A percentile compares a stretch with the other conserved stretches of the same genome.
phyloP scores from a whole-genome alignment of 805 yeast species.

The Naumovozyma castellii region DNA sequence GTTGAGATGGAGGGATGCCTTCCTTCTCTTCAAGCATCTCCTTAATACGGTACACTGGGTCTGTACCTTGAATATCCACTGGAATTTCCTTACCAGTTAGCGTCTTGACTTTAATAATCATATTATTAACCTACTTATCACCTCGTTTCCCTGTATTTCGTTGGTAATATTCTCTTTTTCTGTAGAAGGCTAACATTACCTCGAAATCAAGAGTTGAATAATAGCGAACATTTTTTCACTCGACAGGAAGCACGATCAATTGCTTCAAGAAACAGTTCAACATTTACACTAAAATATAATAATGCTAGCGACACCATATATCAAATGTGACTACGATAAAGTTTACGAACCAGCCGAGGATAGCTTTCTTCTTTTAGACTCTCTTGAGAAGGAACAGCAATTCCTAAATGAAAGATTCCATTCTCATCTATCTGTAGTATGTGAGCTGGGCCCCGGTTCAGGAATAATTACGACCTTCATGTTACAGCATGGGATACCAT shows the following conservation, averaged over 20 bases:
- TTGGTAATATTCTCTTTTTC: not conserved
- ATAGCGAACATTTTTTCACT: not conserved
- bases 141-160: not conserved
- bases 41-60: conserved; percentile 58
- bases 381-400: conserved; percentile 52
- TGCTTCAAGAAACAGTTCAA: not conserved
- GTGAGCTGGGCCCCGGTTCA: conserved; percentile 88
- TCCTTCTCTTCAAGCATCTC: conserved; percentile 92
- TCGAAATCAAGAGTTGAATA: not conserved
- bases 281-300: not conserved
- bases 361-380: conserved; percentile 73
- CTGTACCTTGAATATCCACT: conserved; percentile 28
- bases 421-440: conserved; percentile 41
- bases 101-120: conserved; percentile 24
- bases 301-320: conserved; percentile 77
- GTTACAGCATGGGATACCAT: conserved; percentile 43
- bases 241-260: too few species aligned
- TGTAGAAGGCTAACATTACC: not conserved
- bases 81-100: conserved; percentile 31
- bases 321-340: conserved; percentile 50
- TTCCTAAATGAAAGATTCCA: conserved; percentile 29
- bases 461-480: conserved; percentile 81
- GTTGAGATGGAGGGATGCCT: conserved; percentile 95
- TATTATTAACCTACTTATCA: not conserved
- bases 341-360: conserved; percentile 97